Percentiles rank a stretch among this genome's conserved stretches.
phyloP scores from a whole-genome alignment of 2,329 filamentous ascomycete genomes.

The Claviceps fusiformis region DNA sequence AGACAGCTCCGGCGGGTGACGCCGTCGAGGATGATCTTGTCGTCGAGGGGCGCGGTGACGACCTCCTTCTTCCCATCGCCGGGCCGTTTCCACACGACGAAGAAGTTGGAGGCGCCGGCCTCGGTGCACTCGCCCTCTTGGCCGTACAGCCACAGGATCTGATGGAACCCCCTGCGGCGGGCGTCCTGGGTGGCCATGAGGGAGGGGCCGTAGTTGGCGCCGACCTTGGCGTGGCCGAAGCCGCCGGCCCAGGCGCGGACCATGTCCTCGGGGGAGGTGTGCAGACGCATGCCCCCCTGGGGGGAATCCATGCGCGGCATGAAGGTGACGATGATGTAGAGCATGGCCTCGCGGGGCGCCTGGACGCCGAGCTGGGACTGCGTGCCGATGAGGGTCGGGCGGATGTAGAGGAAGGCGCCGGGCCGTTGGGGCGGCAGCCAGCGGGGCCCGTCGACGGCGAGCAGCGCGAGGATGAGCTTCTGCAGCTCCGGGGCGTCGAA shows the following conservation, averaged over 20 bases:
- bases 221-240: constrained; percentile 83
- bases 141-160: constrained; percentile 91
- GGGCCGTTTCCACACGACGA: constrained; percentile 56
- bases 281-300: constrained; percentile 51
- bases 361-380: constrained; percentile 70
- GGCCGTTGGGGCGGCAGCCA: constrained; percentile 63
- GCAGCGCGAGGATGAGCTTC: constrained; percentile 58
- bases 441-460: constrained; percentile 58
- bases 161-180: constrained; percentile 59
- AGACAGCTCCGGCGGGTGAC: constrained; percentile 74
- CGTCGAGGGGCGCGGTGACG: constrained; percentile 71
- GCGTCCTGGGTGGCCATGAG: constrained; percentile 69
- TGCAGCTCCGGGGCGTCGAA: constrained; percentile 61
- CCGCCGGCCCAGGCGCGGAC: constrained; percentile 88
- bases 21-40: constrained; percentile 74
- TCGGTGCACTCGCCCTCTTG: constrained; percentile 68
- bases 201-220: constrained; percentile 83
- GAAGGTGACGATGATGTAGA: constrained; percentile 65
- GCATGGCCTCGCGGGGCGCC: constrained; percentile 65
- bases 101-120: constrained; percentile 86
- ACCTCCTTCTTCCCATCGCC: constrained; percentile 44
- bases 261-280: constrained; percentile 69
- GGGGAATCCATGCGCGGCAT: constrained; percentile 44
- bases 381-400: constrained; percentile 76
- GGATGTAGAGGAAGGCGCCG: constrained; percentile 68